A percentile compares a stretch with the other conserved stretches of the same genome.
Conservation (phyloP, 108 stramenopile species). For the Licmophora abbreviata region DNA sequence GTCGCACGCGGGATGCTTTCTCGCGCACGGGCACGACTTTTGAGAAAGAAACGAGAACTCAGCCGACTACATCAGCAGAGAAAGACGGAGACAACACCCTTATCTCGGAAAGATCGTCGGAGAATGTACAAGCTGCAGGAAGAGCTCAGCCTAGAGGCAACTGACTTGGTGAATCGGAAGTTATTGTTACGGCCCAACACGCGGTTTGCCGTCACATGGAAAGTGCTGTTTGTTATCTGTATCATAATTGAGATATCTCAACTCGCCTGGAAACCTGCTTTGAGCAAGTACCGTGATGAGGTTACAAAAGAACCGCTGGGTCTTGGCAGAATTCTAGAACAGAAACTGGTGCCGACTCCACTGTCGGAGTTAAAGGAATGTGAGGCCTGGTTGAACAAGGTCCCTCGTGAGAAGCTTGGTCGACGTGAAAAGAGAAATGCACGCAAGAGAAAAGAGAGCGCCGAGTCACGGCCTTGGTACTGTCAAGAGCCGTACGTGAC, state of each 20-base stretch:
- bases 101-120: slow-evolving; percentile 19
- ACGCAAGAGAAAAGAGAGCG: not conserved
- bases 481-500: slow-evolving; percentile 16
- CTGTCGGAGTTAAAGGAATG: slow-evolving; percentile 23
- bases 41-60: slow-evolving; percentile 18
- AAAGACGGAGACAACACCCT: slow-evolving; percentile 1
- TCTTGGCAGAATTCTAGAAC: slow-evolving; percentile 15
- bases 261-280: slow-evolving; percentile 33
- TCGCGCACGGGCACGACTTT: slow-evolving; percentile 7
- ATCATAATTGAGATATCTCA: slow-evolving; percentile 48
- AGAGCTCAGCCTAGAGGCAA: slow-evolving; percentile 28
- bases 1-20: slow-evolving; percentile 8
- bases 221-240: slow-evolving; percentile 39
- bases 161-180: slow-evolving; percentile 24
- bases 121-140: slow-evolving; percentile 41
- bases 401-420: not conserved
- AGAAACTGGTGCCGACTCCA: slow-evolving; percentile 11
- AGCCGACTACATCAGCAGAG: slow-evolving; percentile 15
- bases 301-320: slow-evolving; percentile 15
- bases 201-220: slow-evolving; percentile 65
- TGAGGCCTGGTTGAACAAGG: not conserved
- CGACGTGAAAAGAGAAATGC: not conserved
- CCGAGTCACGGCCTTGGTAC: slow-evolving; percentile 23
- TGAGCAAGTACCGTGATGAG: slow-evolving; percentile 37
- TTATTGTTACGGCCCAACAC: slow-evolving; percentile 65